Evolutionary conservation across 352 stramenopile genomes (phyloP).

Genomic region (Pythium aphanidermatum): DNA sequence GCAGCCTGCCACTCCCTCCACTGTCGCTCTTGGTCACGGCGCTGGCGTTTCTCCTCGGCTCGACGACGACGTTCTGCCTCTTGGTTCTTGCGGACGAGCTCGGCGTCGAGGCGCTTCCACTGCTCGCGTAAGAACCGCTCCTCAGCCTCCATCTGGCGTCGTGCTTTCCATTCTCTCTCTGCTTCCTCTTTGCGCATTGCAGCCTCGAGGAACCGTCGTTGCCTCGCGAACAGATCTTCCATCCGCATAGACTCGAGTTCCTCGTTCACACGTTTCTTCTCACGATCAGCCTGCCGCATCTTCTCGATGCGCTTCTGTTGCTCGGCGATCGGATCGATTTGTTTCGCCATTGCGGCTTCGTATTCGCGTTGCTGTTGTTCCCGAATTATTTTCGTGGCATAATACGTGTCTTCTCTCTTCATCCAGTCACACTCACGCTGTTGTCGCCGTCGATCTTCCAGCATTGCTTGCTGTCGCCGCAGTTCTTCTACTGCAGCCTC

Average conservation of each 20-base stretch:
- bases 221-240: constrained; percentile 45
- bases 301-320: constrained; percentile 40
- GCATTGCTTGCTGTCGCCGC: constrained; percentile 23
- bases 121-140: constrained; percentile 28
- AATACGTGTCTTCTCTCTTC: constrained; percentile 49
- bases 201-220: constrained; percentile 28
- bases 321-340: constrained; percentile 29
- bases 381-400: constrained; percentile 36
- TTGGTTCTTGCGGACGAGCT: constrained; percentile 18
- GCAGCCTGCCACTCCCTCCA: constrained; percentile 23
- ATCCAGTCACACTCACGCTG: constrained; percentile 33
- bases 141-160: constrained; percentile 40
- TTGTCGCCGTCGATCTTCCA: constrained; percentile 21
- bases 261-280: constrained; percentile 24
- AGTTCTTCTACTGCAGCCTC: constrained; percentile 21
- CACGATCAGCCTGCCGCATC: constrained; percentile 35
- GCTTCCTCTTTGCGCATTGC: constrained; percentile 26
- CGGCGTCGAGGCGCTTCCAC: constrained; percentile 30
- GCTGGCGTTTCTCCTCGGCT: constrained; percentile 24
- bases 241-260: constrained; percentile 33
- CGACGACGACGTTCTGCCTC: constrained; percentile 28
- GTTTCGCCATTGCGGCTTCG: constrained; percentile 5
- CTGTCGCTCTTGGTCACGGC: constrained; percentile 28
- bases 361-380: constrained; percentile 25
- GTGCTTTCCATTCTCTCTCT: constrained; percentile 30